A percentile compares a stretch with the other conserved stretches of the same genome.
phyloP scores from a whole-genome alignment of 805 yeast genomes.

The Nadsonia fulvescens region DNA sequence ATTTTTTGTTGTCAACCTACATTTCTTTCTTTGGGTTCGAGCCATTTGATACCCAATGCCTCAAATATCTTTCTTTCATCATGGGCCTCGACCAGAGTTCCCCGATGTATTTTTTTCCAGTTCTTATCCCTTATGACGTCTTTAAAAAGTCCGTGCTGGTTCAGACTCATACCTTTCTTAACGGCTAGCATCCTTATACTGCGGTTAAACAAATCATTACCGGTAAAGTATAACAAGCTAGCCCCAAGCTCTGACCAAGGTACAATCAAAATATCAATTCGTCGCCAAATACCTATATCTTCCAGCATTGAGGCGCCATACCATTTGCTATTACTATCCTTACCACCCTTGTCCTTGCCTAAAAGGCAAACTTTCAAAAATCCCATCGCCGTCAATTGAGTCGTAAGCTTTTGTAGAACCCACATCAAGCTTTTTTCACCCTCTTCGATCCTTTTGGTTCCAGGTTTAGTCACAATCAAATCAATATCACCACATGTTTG shows the following conservation, averaged over 20 bases:
- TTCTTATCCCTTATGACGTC: constrained; percentile 5
- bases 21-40: constrained; percentile 20
- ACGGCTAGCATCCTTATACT: constrained; percentile 26
- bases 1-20: too few relatives aligned
- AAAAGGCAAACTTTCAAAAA: constrained; percentile 20
- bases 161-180: constrained; percentile 23
- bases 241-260: constrained; percentile 31
- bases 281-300: constrained; percentile 24
- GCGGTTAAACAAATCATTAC: constrained; percentile 34
- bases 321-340: constrained; percentile 16
- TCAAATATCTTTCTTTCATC: constrained; percentile 30
- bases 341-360: constrained; percentile 1
- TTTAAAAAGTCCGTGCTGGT: constrained; percentile 26
- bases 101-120: constrained; percentile 6
- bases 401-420: constrained; percentile 13
- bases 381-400: too few relatives aligned
- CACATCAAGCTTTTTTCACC: constrained; percentile 11
- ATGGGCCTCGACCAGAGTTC: constrained; percentile 23
- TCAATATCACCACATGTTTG: constrained; percentile 34
- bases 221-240: constrained; percentile 33
- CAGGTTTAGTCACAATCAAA: constrained; percentile 25
- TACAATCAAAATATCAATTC: constrained; percentile 33
- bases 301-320: constrained; percentile 18
- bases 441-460: constrained; percentile 14
- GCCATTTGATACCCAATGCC: constrained; percentile 22